Evolutionary conservation across 768 basidiomycete genomes (phyloP), one percentile per base, ranked within the genome.

Genomic region (Macrolepiota fuliginosa): DNA sequence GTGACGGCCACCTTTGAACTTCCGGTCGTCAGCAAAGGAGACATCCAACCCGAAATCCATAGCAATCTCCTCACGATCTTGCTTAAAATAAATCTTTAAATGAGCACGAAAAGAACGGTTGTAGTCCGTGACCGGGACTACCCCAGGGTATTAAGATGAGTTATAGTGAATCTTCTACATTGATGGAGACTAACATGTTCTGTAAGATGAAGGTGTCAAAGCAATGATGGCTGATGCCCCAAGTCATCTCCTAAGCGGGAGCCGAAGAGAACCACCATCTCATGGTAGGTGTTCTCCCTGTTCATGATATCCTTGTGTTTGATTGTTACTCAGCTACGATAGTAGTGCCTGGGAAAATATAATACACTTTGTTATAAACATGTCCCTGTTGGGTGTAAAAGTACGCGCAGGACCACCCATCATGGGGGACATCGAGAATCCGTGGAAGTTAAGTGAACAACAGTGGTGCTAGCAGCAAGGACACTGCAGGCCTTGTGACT

Each of bases 1-100:
- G 77, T 85, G 49, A 81, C 78, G 0, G 84, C 82, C 45, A 68
- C 75, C 9, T 82, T 86, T 64, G 84, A 85, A 64, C 70, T 85
- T 4, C 82, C 84, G 1, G 83, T 82, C 24, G 11, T 85, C 40
- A 74, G 71, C 61, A 76, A 78, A 24, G 77, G 81, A 36, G 71
- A 84, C 63, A 71, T 84, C 37, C 70, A 70, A 46, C 76, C 85
- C 58, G 81, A 84, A 56, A 63, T 82, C 19, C 74, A 77, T 58
- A 73, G 79, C 62, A 76, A 78, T 62, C 70, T 76, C 2, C 77
- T 86, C 52, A 79, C 68, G 56, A 63, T 85, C 54, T 77, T 81
- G 85, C 82, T 22, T 79, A 85, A 71, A 69, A 60, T 22, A 72
- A 67, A 35, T 35, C 65, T 40, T 65, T 67, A 11, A 55, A 68